Evolutionary conservation across 2,329 filamentous ascomycete species (phyloP).

Genomic region (Phyllachora maydis): DNA sequence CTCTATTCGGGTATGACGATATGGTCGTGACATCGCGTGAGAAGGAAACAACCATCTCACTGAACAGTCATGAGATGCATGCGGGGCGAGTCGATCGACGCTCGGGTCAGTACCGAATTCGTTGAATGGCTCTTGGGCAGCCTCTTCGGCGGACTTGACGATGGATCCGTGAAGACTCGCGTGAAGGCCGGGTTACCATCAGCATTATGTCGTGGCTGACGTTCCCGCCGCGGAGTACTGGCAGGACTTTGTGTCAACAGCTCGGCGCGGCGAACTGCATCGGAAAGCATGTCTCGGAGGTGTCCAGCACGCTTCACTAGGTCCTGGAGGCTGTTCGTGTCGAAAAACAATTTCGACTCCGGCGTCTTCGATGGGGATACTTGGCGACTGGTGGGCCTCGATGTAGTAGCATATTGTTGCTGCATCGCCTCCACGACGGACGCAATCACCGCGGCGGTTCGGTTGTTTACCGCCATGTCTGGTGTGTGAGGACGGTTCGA

Average conservation of each 20-base stretch:
- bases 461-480: conserved; percentile 10
- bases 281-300: conserved; percentile 35
- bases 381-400: conserved; percentile 13
- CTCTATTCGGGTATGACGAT: too few species aligned
- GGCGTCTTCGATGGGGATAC: conserved; percentile 13
- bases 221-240: conserved; percentile 23
- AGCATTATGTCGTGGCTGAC: conserved; percentile 15
- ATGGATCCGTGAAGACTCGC: conserved; percentile 41
- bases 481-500: conserved; percentile 18
- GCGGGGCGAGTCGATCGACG: conserved; percentile 31
- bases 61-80: conserved; percentile 47
- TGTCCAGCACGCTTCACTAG: conserved; percentile 41
- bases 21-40: too few species aligned
- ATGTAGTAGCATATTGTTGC: conserved; percentile 22
- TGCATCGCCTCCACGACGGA: conserved; percentile 46
- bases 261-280: conserved; percentile 37
- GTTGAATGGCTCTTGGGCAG: conserved; percentile 29
- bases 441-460: conserved; percentile 27
- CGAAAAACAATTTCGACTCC: conserved; percentile 39
- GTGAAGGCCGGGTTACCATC: conserved; percentile 49
- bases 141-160: conserved; percentile 27
- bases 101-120: conserved; percentile 25
- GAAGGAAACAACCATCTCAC: too few species aligned
- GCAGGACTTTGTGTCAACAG: conserved; percentile 34
- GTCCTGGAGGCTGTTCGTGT: conserved; percentile 47